Conservation (phyloP, 257 asterid species). For the Nicotiana knightiana region DNA sequence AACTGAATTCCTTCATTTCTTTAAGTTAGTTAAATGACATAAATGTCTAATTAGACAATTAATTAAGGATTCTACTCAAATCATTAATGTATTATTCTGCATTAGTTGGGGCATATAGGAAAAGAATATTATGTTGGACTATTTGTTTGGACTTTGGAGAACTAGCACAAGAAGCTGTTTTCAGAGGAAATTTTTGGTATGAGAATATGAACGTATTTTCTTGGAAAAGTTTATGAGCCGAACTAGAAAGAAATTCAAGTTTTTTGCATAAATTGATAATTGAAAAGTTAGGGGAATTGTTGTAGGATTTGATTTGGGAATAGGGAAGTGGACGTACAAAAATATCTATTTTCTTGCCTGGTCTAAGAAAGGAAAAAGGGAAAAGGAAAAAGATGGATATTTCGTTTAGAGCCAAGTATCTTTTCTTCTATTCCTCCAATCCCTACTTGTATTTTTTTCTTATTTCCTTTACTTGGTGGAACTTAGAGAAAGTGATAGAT, state of each 20-base stretch:
- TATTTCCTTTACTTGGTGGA: neutral
- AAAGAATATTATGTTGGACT: neutral
- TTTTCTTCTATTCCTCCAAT: neutral
- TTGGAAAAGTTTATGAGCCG: neutral
- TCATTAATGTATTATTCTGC: too few relatives aligned
- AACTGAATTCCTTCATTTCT: too few relatives aligned
- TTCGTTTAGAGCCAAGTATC: neutral
- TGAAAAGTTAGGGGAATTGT: neutral
- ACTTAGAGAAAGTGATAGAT: neutral
- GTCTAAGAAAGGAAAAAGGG: neutral
- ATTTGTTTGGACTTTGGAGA: neutral
- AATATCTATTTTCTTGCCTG: neutral
- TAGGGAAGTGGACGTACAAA: neutral
- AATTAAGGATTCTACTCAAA: too few relatives aligned
- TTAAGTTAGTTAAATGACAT: too few relatives aligned
- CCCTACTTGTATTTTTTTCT: neutral
- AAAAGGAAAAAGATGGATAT: neutral
- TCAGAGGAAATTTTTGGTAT: neutral
- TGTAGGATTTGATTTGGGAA: neutral
- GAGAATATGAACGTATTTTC: neutral
- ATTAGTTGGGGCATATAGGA: too few relatives aligned
- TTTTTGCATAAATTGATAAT: neutral
- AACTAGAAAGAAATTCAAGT: neutral
- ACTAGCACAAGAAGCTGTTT: neutral
- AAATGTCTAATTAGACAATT: too few relatives aligned